Base-by-base conservation (phyloP, 2,329 filamentous ascomycete genomes). In the Colletotrichum tropicale region DNA sequence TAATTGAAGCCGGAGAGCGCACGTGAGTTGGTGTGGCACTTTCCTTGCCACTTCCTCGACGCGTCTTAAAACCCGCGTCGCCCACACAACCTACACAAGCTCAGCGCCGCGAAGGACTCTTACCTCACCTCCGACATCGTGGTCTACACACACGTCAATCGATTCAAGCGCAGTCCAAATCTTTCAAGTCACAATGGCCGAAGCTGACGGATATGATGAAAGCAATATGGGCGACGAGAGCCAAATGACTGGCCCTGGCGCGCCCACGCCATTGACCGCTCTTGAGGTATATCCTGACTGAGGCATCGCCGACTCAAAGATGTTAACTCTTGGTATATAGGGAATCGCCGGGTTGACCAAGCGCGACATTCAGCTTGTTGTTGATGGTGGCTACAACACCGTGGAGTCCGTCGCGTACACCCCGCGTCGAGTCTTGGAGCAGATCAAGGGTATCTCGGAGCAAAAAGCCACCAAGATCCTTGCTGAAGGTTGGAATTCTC, bases 391-490 rank as follows among this genome's bases (percentile, higher is more conserved):
- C 7, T 98, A 93, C 85, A 95, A 98, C 83, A 99, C 97, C 0
- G 96, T 99, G 48, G 97, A 99, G 85, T 94, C 96, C 3, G 94
- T 99, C 76, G 97, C 97, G 66, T 99, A 99, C 83, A 98, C 92
- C 5, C 92, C 97, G 83, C 94, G 91, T 69, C 92, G 96, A 81
- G 88, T 94, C 72, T 87, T 99, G 21, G 96, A 99, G 84, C 95
- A 98, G 84, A 96, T 99, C 85, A 99, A 98, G 85, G 97, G 97
- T 73, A 98, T 99, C 38, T 99, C 97, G 2, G 96, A 98, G 86
- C 94, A 98, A 82, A 99, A 99, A 84, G 97, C 98, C 4, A 93
- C 92, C 38, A 98, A 98, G 83, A 93, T 99, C 55, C 88, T 99
- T 32, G 92, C 92, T 16, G 97, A 98, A 89, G 96, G 96, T 96